These are phyloP conservation scores for Mucor racemosus DNA, from an alignment of 371 early-diverging fungal species.

Conservation along the genomic window DNA sequence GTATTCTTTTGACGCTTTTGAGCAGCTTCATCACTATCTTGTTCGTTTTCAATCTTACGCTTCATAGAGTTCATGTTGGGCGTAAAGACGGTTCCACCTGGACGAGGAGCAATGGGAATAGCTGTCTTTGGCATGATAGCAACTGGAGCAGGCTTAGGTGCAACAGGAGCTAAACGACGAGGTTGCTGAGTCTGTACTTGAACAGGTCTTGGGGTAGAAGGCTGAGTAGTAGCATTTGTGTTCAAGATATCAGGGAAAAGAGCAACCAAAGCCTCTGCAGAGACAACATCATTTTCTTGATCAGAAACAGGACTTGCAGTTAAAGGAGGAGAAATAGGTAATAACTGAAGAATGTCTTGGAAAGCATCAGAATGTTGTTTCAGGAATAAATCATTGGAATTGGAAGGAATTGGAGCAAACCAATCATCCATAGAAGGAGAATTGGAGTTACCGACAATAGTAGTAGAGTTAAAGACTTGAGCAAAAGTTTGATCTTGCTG, in stretches of 20 bases:
- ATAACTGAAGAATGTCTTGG: conserved; percentile 23
- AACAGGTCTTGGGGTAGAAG: not conserved
- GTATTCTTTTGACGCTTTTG: conserved; percentile 89
- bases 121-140: conserved; percentile 27
- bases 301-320: conserved; percentile 26
- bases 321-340: conserved; percentile 34
- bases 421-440: conserved; percentile 21
- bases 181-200: conserved; percentile 8
- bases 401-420: conserved; percentile 14
- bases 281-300: conserved; percentile 12
- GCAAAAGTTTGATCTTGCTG: conserved; percentile 11
- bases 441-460: not conserved
- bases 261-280: conserved; percentile 22
- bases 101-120: conserved; percentile 19
- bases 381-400: conserved; percentile 6
- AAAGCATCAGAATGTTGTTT: conserved; percentile 15
- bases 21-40: conserved; percentile 64
- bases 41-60: conserved; percentile 9
- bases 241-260: conserved; percentile 34
- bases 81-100: conserved; percentile 11
- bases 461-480: conserved; percentile 11
- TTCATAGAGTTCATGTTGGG: conserved; percentile 8
- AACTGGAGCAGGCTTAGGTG: conserved; percentile 20
- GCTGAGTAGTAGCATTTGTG: not conserved
- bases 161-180: conserved; percentile 17